phyloP scores from a whole-genome alignment of 1,284 basidiomycete genomes.

The Tilletiaria anomala region DNA sequence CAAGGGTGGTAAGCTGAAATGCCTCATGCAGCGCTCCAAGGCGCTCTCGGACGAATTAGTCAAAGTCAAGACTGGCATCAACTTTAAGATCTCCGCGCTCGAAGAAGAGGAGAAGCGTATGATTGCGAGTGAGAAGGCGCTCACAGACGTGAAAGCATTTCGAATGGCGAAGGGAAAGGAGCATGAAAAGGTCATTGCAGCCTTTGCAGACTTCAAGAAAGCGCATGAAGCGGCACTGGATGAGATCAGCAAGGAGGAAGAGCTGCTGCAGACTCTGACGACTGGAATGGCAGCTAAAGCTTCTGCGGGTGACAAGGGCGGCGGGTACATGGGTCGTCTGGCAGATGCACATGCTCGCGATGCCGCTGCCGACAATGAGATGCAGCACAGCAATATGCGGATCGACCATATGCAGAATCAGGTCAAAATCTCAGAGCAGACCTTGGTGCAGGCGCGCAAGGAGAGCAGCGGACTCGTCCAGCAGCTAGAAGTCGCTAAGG shows the following conservation, averaged over 20 bases:
- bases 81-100: slow-evolving; percentile 64
- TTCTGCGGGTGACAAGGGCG: slow-evolving; percentile 45
- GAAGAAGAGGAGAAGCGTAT: slow-evolving; percentile 60
- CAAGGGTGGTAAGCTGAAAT: slow-evolving; percentile 66
- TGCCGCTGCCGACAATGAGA: slow-evolving; percentile 65
- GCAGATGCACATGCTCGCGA: slow-evolving; percentile 68
- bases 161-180: slow-evolving; percentile 9
- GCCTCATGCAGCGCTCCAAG: slow-evolving; percentile 62
- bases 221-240: slow-evolving; percentile 54
- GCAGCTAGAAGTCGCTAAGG: slow-evolving; percentile 41
- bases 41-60: slow-evolving; percentile 70
- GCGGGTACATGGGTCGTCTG: slow-evolving; percentile 92
- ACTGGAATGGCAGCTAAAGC: slow-evolving; percentile 67
- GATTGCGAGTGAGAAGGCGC: slow-evolving; percentile 42
- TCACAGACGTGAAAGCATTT: slow-evolving; percentile 46
- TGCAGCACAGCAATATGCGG: slow-evolving; percentile 67
- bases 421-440: slow-evolving; percentile 45
- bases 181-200: slow-evolving; percentile 9
- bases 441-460: slow-evolving; percentile 52
- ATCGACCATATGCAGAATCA: slow-evolving; percentile 69
- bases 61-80: slow-evolving; percentile 71
- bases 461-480: slow-evolving; percentile 61
- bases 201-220: slow-evolving; percentile 44
- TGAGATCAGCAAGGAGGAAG: slow-evolving; percentile 63
- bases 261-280: slow-evolving; percentile 83